phyloP scores from a whole-genome alignment of 2,329 filamentous ascomycete genomes.

The Claviceps sp. region DNA sequence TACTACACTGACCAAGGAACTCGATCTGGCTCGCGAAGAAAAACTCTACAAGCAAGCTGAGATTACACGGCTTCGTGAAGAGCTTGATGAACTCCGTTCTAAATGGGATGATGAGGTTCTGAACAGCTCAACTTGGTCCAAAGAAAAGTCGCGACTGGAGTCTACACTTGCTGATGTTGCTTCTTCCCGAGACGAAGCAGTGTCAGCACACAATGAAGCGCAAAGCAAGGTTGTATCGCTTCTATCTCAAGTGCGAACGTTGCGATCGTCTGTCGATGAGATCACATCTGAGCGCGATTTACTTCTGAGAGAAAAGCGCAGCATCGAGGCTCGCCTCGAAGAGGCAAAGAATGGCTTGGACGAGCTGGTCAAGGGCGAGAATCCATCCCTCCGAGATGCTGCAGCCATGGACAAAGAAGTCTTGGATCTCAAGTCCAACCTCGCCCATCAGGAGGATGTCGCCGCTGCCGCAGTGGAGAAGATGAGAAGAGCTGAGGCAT shows the following conservation, averaged over 20 bases:
- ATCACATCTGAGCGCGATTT: conserved; percentile 73
- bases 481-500: conserved; percentile 85
- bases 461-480: conserved; percentile 86
- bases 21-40: conserved; percentile 87
- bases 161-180: conserved; percentile 79
- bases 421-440: conserved; percentile 72
- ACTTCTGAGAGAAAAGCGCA: conserved; percentile 78
- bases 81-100: conserved; percentile 82
- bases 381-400: conserved; percentile 76
- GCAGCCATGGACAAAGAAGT: conserved; percentile 81
- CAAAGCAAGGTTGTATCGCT: conserved; percentile 86
- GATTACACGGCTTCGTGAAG: conserved; percentile 79
- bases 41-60: conserved; percentile 75
- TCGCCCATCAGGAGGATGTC: conserved; percentile 90
- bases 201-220: conserved; percentile 84
- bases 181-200: conserved; percentile 85
- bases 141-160: conserved; percentile 89
- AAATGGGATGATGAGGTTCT: conserved; percentile 98
- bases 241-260: conserved; percentile 73
- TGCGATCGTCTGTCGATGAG: conserved; percentile 78
- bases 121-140: conserved; percentile 95
- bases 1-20: conserved; percentile 75
- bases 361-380: conserved; percentile 73
- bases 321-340: conserved; percentile 68
- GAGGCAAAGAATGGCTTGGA: conserved; percentile 84